A percentile compares a stretch with the other conserved stretches of the same genome.
phyloP scores from a whole-genome alignment of 2,329 filamentous ascomycete genomes.

The Cladosporium sp. region DNA sequence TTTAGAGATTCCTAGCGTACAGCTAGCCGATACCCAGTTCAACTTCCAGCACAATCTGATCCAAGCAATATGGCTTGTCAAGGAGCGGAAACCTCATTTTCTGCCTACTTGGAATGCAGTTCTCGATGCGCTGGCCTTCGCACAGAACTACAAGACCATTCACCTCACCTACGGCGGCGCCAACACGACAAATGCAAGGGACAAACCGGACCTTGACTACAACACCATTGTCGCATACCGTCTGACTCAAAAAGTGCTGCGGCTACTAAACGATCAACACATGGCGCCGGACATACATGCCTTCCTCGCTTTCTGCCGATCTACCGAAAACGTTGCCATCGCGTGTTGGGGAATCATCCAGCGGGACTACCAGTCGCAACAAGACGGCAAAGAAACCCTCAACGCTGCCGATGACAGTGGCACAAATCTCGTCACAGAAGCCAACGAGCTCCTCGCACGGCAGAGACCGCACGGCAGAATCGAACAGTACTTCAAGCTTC shows the following conservation, averaged over 20 bases:
- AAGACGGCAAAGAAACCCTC: neutral
- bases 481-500: conserved; percentile 10
- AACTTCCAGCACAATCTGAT: conserved; percentile 18
- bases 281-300: conserved; percentile 33
- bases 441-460: neutral
- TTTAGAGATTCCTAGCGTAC: neutral
- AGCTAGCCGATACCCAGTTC: neutral
- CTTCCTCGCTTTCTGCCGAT: conserved; percentile 30
- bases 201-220: neutral
- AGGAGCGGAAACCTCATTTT: conserved; percentile 14
- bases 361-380: neutral
- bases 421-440: neutral
- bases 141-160: neutral
- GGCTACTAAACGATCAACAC: conserved; percentile 13
- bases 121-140: conserved; percentile 21
- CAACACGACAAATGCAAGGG: neutral
- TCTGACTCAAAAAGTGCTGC: conserved; percentile 17
- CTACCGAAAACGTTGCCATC: conserved; percentile 29
- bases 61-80: conserved; percentile 27
- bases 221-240: conserved; percentile 20
- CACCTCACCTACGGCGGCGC: neutral
- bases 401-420: neutral
- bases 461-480: neutral
- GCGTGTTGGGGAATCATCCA: conserved; percentile 18
- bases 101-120: conserved; percentile 24